These are phyloP conservation scores for Chloropicon primus DNA, from an alignment of 139 green algal genomes.

Conservation along the genomic window DNA sequence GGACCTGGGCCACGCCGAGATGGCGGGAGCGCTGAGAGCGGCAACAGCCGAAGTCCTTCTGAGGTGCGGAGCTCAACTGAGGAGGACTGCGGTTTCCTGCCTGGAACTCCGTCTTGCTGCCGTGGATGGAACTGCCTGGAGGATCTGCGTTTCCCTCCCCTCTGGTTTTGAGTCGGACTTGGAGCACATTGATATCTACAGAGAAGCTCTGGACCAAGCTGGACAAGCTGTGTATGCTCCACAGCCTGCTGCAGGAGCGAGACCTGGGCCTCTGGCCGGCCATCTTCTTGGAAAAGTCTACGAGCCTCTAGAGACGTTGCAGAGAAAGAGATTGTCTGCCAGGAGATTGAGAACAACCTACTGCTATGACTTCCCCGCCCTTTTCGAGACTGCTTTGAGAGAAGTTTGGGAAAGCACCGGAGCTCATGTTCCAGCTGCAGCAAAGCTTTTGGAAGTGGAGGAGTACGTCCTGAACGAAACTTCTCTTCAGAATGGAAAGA, in stretches of 20 bases:
- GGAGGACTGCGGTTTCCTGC: neutral
- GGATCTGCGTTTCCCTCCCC: neutral
- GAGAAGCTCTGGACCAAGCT: neutral
- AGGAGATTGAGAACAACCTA: slow-evolving; percentile 73
- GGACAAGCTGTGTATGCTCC: neutral
- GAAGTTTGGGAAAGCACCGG: slow-evolving; percentile 41
- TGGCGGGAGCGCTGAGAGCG: slow-evolving; percentile 45
- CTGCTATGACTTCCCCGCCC: slow-evolving; percentile 87
- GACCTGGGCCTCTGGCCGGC: slow-evolving; percentile 30
- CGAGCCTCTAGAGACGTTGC: slow-evolving; percentile 51
- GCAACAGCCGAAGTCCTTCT: slow-evolving; percentile 25
- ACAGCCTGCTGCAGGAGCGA: neutral
- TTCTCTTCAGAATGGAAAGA: slow-evolving; percentile 2
- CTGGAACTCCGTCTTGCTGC: neutral
- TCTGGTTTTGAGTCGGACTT: neutral
- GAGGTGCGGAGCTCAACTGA: neutral
- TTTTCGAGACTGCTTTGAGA: slow-evolving; percentile 77
- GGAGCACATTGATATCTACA: neutral
- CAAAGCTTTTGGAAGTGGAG: slow-evolving; percentile 6
- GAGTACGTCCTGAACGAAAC: neutral
- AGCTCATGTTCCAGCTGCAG: neutral
- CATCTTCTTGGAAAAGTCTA: slow-evolving; percentile 50
- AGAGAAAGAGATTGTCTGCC: slow-evolving; percentile 63
- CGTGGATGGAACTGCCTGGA: neutral
- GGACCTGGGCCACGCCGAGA: slow-evolving; percentile 26